Evolutionary conservation across 2,329 filamentous ascomycete genomes (phyloP).

Genomic region (Atkinsonella texensis): DNA sequence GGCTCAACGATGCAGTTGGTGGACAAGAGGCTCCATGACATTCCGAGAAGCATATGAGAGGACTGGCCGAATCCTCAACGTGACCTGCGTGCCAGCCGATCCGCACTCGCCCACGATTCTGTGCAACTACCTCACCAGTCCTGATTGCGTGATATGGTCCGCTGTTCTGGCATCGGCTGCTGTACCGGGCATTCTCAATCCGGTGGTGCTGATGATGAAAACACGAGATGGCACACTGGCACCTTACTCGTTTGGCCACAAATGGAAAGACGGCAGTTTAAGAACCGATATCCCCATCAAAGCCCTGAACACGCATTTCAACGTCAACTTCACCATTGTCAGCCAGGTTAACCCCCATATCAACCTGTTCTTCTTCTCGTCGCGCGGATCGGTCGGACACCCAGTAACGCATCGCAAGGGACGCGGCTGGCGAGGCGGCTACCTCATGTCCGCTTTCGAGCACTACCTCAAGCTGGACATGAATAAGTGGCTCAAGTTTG

Average conservation of each 20-base stretch:
- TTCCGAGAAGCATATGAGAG: constrained; percentile 91
- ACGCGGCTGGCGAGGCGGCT: constrained; percentile 90
- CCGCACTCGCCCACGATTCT: constrained; percentile 87
- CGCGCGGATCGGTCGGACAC: constrained; percentile 77
- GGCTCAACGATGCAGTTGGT: constrained; percentile 80
- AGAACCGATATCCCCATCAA: constrained; percentile 93
- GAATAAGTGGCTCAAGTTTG: constrained; percentile 93
- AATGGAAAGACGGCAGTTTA: constrained; percentile 96
- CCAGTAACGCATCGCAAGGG: constrained; percentile 91
- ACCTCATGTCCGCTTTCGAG: constrained; percentile 81
- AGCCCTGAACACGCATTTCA: constrained; percentile 90
- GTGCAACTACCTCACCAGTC: constrained; percentile 88
- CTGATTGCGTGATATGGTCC: constrained; percentile 97
- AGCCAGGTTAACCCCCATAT: constrained; percentile 90
- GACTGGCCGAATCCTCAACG: constrained; percentile 88
- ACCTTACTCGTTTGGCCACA: constrained; percentile 94
- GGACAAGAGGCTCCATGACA: constrained; percentile 79
- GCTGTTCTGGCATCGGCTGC: constrained; percentile 90
- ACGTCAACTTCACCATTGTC: constrained; percentile 93
- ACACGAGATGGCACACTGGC: constrained; percentile 61
- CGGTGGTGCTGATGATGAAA: constrained; percentile 88
- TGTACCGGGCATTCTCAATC: constrained; percentile 91
- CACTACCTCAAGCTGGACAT: constrained; percentile 94
- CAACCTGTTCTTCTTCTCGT: constrained; percentile 97
- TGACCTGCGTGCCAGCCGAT: constrained; percentile 90